These are phyloP conservation scores for Hyaloscypha hepaticicola DNA, from an alignment of 495 filamentous ascomycete genomes.

Conservation along the genomic window DNA sequence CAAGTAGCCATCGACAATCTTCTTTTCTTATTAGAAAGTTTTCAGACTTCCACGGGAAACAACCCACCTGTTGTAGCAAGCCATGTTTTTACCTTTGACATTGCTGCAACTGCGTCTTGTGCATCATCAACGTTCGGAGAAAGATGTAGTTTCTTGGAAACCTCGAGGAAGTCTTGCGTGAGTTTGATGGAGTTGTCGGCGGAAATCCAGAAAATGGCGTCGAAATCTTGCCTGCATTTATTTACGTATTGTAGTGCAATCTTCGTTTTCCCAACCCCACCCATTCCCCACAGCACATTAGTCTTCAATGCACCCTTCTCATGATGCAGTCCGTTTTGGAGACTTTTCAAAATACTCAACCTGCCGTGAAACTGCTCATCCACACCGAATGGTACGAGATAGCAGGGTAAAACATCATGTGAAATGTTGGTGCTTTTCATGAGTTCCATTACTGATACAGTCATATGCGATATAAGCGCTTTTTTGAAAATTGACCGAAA, in stretches of 20 bases:
- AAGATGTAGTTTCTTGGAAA: background rate
- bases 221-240: background rate
- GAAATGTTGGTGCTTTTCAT: too few relatives aligned
- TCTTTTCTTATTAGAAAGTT: too few relatives aligned
- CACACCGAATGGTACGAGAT: too few relatives aligned
- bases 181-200: background rate
- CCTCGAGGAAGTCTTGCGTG: background rate
- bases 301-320: background rate
- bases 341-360: background rate
- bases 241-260: constrained; percentile 8
- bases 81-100: too few relatives aligned
- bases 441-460: too few relatives aligned
- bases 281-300: background rate
- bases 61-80: too few relatives aligned
- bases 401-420: too few relatives aligned
- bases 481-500: too few relatives aligned
- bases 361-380: background rate
- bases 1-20: background rate
- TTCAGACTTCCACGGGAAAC: background rate
- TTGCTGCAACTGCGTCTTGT: background rate
- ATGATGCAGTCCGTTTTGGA: background rate
- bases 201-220: background rate
- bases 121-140: background rate
- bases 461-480: too few relatives aligned
- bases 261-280: background rate